Base-by-base conservation (phyloP, 306 rosid genomes). In the Sophora flavescens region DNA sequence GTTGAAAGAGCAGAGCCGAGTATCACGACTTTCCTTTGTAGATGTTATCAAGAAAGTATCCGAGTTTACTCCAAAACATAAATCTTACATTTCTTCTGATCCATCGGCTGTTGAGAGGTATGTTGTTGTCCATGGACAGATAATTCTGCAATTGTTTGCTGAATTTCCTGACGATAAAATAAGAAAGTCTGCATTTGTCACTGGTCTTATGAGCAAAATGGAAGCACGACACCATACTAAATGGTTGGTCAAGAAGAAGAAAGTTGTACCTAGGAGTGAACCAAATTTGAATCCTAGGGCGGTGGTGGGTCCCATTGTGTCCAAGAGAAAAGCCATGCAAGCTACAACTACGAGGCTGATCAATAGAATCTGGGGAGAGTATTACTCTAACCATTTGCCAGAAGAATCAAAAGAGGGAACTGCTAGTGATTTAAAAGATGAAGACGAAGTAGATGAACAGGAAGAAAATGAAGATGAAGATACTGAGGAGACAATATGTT, bases 161-260 rank as follows among this genome's bases (percentile, higher is more conserved):
- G 97, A 85, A 72, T 95, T 69, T 89, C 98, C 99, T 8, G 98
- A 89, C 79, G 84, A 45, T 1, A 79, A 80, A 81, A 86, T 95
- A 51, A 90, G 79, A 80, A 92, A 80, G 76, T 92, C 86, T 80
- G 79, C 99, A 45, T 95, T 95, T 83, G 89, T 95, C 78, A 67
- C 80, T 11, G 96, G 97, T 66, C 97, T 95, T 38, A 2, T 64
- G 38, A 83, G 68, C 18, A 92, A 92, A 84, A 95, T 95, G 97
- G 98, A 95, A 86, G 95, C 68, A 80, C 86, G 96, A 7, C 97
- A 82, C 87, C 98, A 95, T 81, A 95, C 98, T 36, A 95, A 92
- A 83, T 95, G 99, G 99, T 63, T 89, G 41, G 86, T 95, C 61
- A 92, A 88, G 81, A 85, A 86, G 61, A 89, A 87, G 84, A 88